Percentiles rank a stretch among this genome's conserved stretches.
Evolutionary conservation across 805 yeast genomes (phyloP).

Genomic region (Kuraishia capsulata): DNA sequence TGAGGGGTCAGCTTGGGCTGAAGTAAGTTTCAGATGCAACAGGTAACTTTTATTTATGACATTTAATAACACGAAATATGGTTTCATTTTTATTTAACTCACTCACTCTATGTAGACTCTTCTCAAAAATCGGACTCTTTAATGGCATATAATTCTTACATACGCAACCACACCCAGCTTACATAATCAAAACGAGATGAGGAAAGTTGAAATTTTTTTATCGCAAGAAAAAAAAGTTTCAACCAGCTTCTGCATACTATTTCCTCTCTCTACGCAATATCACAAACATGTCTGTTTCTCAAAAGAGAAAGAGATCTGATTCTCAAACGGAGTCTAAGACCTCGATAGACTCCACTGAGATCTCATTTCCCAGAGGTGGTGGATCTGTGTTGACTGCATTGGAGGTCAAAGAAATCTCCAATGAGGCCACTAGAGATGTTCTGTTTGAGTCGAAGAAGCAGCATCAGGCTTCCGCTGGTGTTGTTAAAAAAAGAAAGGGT

Average conservation of each 20-base stretch:
- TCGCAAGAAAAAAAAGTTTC: not conserved
- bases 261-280: not conserved
- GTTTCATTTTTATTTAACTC: too few species aligned
- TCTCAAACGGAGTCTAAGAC: slow-evolving; percentile 19
- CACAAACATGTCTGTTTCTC: slow-evolving; percentile 13
- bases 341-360: slow-evolving; percentile 24
- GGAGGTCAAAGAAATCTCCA: slow-evolving; percentile 87
- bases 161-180: too few species aligned
- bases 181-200: too few species aligned
- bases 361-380: slow-evolving; percentile 94
- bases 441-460: slow-evolving; percentile 38
- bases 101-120: too few species aligned
- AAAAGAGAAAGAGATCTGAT: slow-evolving; percentile 42
- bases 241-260: not conserved
- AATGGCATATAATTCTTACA: too few species aligned
- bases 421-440: slow-evolving; percentile 86
- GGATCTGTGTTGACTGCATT: slow-evolving; percentile 76
- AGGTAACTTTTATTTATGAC: not conserved
- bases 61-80: too few species aligned
- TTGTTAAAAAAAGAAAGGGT: slow-evolving; percentile 30
- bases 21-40: not conserved
- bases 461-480: slow-evolving; percentile 9
- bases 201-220: too few species aligned
- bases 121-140: too few species aligned
- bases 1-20: slow-evolving; percentile 7